phyloP scores from a whole-genome alignment of 2,329 filamentous ascomycete genomes.

The Phaeosphaeria sp. region DNA sequence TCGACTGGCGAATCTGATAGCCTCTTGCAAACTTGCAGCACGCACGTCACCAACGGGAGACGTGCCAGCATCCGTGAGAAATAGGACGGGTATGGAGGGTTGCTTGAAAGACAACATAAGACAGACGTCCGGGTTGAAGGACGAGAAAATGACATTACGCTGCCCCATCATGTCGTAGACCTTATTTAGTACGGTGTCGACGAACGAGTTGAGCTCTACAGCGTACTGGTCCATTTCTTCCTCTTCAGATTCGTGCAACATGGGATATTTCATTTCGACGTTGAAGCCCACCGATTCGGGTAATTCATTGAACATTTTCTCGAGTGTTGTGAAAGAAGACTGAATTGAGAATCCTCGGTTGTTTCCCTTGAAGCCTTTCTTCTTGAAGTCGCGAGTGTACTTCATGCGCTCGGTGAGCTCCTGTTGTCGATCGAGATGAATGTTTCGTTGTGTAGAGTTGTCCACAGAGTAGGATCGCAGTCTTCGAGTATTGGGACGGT shows the following conservation, averaged over 20 bases:
- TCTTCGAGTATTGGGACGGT: constrained; percentile 37
- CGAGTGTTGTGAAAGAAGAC: constrained; percentile 91
- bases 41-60: constrained; percentile 83
- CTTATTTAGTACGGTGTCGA: constrained; percentile 87
- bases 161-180: constrained; percentile 85
- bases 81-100: constrained; percentile 92
- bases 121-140: constrained; percentile 97
- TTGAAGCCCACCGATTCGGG: constrained; percentile 90
- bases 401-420: constrained; percentile 87
- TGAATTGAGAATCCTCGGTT: constrained; percentile 94
- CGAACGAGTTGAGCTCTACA: constrained; percentile 94
- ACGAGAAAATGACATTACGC: constrained; percentile 95
- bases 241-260: constrained; percentile 93
- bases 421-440: constrained; percentile 52
- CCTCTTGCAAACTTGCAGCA: constrained; percentile 91
- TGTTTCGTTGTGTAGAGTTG: constrained; percentile 49
- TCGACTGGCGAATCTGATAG: constrained; percentile 88
- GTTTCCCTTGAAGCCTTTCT: constrained; percentile 95
- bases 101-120: constrained; percentile 95
- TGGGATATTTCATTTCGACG: constrained; percentile 99
- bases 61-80: constrained; percentile 89
- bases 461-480: constrained; percentile 68
- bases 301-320: constrained; percentile 88
- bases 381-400: constrained; percentile 93
- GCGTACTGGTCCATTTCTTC: constrained; percentile 97